These are phyloP conservation scores for Talaromyces sp. DNA, from an alignment of 2,329 filamentous ascomycete species.

Conservation along the genomic window DNA sequence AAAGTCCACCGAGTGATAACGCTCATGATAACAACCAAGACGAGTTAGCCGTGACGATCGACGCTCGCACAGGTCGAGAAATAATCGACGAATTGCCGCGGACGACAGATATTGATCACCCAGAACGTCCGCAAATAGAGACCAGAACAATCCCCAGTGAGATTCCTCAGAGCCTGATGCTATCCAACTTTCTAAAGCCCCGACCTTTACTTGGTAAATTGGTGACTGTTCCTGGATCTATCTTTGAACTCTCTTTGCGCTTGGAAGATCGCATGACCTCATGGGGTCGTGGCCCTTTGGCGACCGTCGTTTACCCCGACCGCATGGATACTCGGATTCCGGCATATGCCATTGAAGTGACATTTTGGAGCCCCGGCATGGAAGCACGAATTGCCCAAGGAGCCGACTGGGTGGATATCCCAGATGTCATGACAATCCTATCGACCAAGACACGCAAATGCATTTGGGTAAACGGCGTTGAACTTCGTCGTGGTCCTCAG, in stretches of 20 bases:
- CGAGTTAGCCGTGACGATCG: slow-evolving; percentile 39
- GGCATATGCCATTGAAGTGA: slow-evolving; percentile 72
- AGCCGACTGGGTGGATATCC: slow-evolving; percentile 51
- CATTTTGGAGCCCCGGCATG: slow-evolving; percentile 66
- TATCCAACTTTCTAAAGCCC: slow-evolving; percentile 29
- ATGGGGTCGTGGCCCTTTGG: slow-evolving; percentile 69
- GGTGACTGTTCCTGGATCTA: slow-evolving; percentile 60
- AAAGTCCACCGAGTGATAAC: slow-evolving; percentile 1
- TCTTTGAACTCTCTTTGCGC: slow-evolving; percentile 58
- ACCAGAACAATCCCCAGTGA: slow-evolving; percentile 2
- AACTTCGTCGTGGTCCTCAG: slow-evolving; percentile 53
- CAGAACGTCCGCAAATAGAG: slow-evolving; percentile 19
- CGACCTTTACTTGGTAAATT: slow-evolving; percentile 57
- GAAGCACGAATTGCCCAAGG: slow-evolving; percentile 55
- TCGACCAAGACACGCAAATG: slow-evolving; percentile 72
- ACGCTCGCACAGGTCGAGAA: slow-evolving; percentile 38
- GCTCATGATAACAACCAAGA: slow-evolving; percentile 6
- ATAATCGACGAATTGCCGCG: slow-evolving; percentile 24
- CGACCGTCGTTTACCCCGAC: slow-evolving; percentile 63
- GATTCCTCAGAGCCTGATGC: slow-evolving; percentile 9
- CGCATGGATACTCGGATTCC: slow-evolving; percentile 66
- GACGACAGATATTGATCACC: slow-evolving; percentile 9
- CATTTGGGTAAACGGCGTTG: slow-evolving; percentile 70
- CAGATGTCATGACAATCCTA: slow-evolving; percentile 63
- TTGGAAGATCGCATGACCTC: slow-evolving; percentile 64